phyloP scores from a whole-genome alignment of 352 stramenopile genomes.

The Phytophthora constricta region DNA sequence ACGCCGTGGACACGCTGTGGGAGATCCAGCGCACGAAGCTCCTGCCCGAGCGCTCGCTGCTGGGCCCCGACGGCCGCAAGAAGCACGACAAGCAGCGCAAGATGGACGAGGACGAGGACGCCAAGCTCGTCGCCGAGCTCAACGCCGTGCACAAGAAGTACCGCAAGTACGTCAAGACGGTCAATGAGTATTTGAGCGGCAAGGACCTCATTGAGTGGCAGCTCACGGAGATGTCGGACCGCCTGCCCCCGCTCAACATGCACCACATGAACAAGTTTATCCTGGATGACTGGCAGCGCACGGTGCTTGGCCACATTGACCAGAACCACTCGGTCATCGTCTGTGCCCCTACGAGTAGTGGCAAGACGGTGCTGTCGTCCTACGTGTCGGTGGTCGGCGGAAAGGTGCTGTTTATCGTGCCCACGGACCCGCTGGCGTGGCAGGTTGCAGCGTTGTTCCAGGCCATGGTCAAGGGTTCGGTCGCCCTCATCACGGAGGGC shows the following conservation, averaged over 20 bases:
- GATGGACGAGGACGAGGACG: conserved; percentile 79
- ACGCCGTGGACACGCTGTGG: conserved; percentile 88
- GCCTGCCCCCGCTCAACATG: conserved; percentile 87
- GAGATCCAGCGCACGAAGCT: conserved; percentile 86
- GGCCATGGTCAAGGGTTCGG: conserved; percentile 96
- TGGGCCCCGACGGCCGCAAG: conserved; percentile 55
- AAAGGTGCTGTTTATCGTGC: conserved; percentile 91
- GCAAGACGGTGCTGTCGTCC: conserved; percentile 95
- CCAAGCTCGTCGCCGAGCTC: conserved; percentile 66
- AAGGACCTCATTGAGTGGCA: conserved; percentile 88
- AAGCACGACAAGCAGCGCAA: conserved; percentile 79
- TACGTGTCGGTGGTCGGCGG: conserved; percentile 84
- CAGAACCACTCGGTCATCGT: conserved; percentile 96
- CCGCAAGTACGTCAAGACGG: conserved; percentile 85
- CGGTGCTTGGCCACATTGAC: conserved; percentile 95
- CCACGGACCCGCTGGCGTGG: conserved; percentile 98
- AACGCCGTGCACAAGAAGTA: conserved; percentile 88
- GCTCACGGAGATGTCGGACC: conserved; percentile 88
- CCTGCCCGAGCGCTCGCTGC: conserved; percentile 44
- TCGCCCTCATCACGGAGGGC: conserved; percentile 95
- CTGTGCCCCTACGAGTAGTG: conserved; percentile 96
- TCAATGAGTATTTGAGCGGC: conserved; percentile 71
- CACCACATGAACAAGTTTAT: conserved; percentile 94
- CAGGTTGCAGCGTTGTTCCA: conserved; percentile 99
- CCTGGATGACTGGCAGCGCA: conserved; percentile 98